Evolutionary conservation across 2,329 filamentous ascomycete species (phyloP), one percentile per base, ranked within the genome.

Genomic region (Aspergillus unguis): DNA sequence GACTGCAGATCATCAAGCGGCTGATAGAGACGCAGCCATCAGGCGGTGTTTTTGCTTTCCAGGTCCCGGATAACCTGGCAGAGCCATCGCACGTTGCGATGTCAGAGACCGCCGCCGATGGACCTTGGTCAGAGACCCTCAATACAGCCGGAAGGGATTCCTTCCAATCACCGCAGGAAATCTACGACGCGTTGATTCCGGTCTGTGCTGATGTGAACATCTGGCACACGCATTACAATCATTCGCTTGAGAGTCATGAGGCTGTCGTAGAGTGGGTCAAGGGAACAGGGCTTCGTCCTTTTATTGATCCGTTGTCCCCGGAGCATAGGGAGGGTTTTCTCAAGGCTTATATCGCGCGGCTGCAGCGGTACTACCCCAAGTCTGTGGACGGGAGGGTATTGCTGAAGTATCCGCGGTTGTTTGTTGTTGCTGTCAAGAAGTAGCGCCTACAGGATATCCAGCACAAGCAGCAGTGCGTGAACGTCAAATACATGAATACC

Each of bases 201-300:
- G 48, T 76, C 2, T 76, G 73, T 48, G 58, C 65, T 0, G 59
- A 57, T 2, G 70, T 85, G 2, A 70, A 82, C 56, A 63, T 84
- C 1, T 85, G 81, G 78, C 74, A 78, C 40, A 80, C 79, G 1
- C 63, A 67, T 37, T 85, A 85, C 56, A 68, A 77, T 27, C 82
- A 85, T 62, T 64, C 75, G 0, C 62, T 85, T 52, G 68, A 73
- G 2, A 73, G 70, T 25, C 79, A 79, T 23, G 56, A 65, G 9
- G 77, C 72, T 1, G 78, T 85, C 38, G 77, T 84, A 5, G 81
- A 84, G 63, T 85, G 82, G 82, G 77, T 85, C 3, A 79, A 77
- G 57, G 78, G 80, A 0, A 83, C 80, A 0, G 82, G 80, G 0
- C 62, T 85, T 58, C 71, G 75, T 58, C 82, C 82, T 0, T 85